These are phyloP conservation scores for Colletotrichum magnum DNA, from an alignment of 2,329 filamentous ascomycete species.

Conservation along the genomic window DNA sequence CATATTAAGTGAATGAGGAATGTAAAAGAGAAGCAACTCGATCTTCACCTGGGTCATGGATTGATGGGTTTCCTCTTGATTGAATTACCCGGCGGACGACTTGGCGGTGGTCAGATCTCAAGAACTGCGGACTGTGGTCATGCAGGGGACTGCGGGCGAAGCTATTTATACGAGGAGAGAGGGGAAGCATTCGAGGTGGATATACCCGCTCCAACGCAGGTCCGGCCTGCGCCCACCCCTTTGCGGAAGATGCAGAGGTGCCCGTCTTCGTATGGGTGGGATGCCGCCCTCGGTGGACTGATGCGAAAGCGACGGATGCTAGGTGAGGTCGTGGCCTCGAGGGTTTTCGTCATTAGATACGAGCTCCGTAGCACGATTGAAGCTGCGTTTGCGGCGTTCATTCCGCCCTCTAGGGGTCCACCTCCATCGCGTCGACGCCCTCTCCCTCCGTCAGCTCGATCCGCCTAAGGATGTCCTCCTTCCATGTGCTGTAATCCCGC, in stretches of 20 bases:
- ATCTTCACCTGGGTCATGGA: background rate
- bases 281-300: background rate
- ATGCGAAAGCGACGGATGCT: background rate
- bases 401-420: constrained; percentile 44
- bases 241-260: background rate
- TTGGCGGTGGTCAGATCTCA: background rate
- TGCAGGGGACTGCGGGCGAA: constrained; percentile 2
- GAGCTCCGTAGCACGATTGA: too few species aligned
- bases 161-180: constrained; percentile 9
- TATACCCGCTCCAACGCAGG: constrained; percentile 18
- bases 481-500: constrained; percentile 76
- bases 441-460: constrained; percentile 64
- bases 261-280: constrained; percentile 1
- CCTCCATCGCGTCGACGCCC: constrained; percentile 50
- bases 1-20: constrained; percentile 12
- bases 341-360: background rate
- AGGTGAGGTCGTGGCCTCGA: background rate
- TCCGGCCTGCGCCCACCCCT: constrained; percentile 5
- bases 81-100: too few species aligned
- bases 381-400: too few species aligned
- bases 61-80: background rate
- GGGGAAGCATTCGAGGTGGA: constrained; percentile 2
- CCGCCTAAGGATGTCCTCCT: constrained; percentile 68
- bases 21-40: constrained; percentile 24
- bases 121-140: background rate